Evolutionary conservation across 1,139 yeast species (phyloP).

Genomic region (Nakaseomyces bracarensis): DNA sequence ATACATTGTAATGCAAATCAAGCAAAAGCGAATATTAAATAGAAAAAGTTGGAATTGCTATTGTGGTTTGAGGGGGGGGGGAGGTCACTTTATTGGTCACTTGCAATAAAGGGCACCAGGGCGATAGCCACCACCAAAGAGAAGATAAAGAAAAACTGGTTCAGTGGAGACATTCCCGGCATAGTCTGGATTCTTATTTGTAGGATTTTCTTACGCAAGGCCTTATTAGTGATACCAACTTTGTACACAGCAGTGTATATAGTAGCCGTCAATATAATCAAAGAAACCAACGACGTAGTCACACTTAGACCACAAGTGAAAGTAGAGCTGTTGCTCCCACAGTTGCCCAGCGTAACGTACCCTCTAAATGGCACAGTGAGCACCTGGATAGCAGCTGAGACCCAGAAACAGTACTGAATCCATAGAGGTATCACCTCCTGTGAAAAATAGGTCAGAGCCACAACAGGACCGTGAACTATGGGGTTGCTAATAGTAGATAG

Average conservation of each 20-base stretch:
- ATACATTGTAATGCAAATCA: no score
- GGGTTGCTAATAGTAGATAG: background rate
- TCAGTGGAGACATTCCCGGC: slow-evolving; percentile 4
- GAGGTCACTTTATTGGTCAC: background rate
- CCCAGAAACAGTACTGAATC: slow-evolving; percentile 4
- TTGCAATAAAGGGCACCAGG: background rate
- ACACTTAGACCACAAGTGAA: background rate
- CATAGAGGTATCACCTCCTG: background rate
- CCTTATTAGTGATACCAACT: slow-evolving; percentile 5
- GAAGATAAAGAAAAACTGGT: background rate
- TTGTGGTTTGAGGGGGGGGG: no score
- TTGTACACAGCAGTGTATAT: slow-evolving; percentile 6
- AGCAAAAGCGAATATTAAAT: no score
- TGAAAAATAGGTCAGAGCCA: slow-evolving; percentile 1
- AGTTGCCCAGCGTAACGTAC: background rate
- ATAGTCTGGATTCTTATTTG: background rate
- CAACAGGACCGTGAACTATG: slow-evolving; percentile 1
- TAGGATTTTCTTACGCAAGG: background rate
- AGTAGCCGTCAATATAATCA: background rate
- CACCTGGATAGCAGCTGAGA: slow-evolving; percentile 1
- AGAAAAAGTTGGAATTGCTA: no score
- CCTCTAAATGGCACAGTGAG: slow-evolving; percentile 2
- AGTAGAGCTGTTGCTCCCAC: background rate
- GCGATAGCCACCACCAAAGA: background rate
- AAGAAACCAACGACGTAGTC: background rate